Conservation (phyloP, 75 land plant genomes). For the Larix kaempferi region DNA sequence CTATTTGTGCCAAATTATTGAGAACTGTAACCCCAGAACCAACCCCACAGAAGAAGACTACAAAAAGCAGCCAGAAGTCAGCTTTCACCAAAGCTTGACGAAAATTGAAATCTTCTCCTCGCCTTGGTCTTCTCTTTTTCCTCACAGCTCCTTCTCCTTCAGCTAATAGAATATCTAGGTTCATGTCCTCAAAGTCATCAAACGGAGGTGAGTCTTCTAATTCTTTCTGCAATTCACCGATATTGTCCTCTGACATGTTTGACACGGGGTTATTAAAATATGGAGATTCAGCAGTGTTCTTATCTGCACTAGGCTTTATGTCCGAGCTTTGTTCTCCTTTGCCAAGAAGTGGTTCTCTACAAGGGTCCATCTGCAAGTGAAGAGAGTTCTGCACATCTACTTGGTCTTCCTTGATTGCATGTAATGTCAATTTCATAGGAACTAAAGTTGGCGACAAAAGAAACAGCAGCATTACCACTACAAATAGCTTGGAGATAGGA, state of each 20-base stretch:
- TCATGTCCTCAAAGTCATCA: conserved; percentile 20
- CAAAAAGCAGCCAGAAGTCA: conserved; percentile 90
- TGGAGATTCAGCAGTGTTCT: not conserved
- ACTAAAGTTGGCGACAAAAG: conserved; percentile 60
- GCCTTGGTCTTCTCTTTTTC: conserved; percentile 51
- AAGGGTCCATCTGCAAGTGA: no score
- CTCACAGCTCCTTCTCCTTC: conserved; percentile 79
- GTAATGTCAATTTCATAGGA: conserved; percentile 54
- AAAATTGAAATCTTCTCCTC: conserved; percentile 83
- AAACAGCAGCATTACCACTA: conserved; percentile 52
- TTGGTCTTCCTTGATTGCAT: conserved; percentile 15
- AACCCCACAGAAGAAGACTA: conserved; percentile 68
- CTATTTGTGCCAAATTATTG: conserved; percentile 92
- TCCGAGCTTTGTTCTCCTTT: not conserved
- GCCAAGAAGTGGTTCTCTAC: not conserved
- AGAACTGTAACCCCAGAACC: conserved; percentile 77
- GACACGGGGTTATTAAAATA: no score
- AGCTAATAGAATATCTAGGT: conserved; percentile 48
- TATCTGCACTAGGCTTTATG: not conserved
- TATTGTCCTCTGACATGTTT: no score
- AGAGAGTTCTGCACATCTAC: no score
- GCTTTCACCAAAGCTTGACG: conserved; percentile 70
- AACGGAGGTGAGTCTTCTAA: not conserved
- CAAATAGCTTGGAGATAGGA: conserved; percentile 25
- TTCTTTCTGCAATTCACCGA: no score